Evolutionary conservation across 1,284 basidiomycete genomes (phyloP).

Genomic region (Filobasidium uniguttulatum): DNA sequence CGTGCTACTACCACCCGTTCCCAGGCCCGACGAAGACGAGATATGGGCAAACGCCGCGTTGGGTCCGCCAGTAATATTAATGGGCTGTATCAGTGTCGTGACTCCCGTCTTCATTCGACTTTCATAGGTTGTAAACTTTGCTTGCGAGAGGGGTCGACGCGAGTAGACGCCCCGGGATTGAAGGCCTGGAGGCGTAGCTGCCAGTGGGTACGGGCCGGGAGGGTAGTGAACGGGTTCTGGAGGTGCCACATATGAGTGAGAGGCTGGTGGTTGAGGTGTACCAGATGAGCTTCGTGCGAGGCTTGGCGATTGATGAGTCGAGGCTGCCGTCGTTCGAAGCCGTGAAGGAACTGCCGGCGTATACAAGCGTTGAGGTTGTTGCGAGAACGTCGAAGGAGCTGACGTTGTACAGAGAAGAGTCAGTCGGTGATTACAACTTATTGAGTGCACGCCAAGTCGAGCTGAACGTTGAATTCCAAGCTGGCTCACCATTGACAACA

Average conservation of each 20-base stretch:
- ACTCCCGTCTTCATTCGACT: conserved; percentile 86
- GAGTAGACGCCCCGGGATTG: conserved; percentile 23
- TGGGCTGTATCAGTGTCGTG: conserved; percentile 82
- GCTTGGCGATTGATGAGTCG: background rate
- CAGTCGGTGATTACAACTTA: background rate
- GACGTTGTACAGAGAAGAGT: background rate
- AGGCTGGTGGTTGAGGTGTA: background rate
- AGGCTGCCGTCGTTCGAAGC: conserved; percentile 3
- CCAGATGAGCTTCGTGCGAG: background rate
- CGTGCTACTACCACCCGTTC: conserved; percentile 29
- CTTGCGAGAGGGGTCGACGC: conserved; percentile 44
- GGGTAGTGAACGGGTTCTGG: conserved; percentile 15
- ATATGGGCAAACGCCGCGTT: conserved; percentile 31
- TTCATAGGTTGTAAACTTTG: conserved; percentile 67
- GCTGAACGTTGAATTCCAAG: background rate
- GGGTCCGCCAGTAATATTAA: conserved; percentile 38
- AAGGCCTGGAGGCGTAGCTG: conserved; percentile 30
- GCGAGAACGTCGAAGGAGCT: conserved; percentile 10
- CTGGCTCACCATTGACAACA: conserved; percentile 8
- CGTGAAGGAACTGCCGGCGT: conserved; percentile 9
- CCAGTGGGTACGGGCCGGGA: conserved; percentile 27
- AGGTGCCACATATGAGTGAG: background rate
- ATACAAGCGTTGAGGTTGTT: conserved; percentile 1
- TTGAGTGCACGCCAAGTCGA: too few species aligned
- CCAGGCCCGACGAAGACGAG: conserved; percentile 28